These are phyloP conservation scores for Pleurostoma richardsiae DNA, from an alignment of 2,329 filamentous ascomycete species.

Conservation along the genomic window DNA sequence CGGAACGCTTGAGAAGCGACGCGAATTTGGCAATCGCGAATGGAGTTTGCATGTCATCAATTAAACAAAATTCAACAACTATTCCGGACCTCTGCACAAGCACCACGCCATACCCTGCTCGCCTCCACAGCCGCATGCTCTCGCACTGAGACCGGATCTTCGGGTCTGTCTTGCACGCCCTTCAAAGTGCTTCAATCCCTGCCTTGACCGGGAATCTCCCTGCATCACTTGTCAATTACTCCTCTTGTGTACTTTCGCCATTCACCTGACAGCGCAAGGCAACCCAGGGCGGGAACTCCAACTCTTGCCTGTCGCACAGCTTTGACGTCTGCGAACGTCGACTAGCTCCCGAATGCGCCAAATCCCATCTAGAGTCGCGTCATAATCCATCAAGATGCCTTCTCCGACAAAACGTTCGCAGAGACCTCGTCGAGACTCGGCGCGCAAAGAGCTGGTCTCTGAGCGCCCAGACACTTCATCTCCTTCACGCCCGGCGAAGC, in stretches of 20 bases:
- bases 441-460: slow-evolving; percentile 19
- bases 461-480: slow-evolving; percentile 43
- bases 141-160: no score
- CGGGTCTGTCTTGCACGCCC: no score
- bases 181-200: no score
- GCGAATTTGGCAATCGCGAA: neutral
- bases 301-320: no score
- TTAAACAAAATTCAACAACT: neutral
- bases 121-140: no score
- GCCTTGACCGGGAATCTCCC: no score
- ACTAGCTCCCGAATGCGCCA: no score
- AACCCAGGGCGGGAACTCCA: no score
- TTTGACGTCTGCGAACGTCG: no score
- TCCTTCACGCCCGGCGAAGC: slow-evolving; percentile 57
- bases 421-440: slow-evolving; percentile 22
- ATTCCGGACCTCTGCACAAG: neutral
- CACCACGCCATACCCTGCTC: neutral
- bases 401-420: slow-evolving; percentile 23
- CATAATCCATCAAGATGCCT: slow-evolving; percentile 15
- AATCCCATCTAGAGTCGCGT: neutral
- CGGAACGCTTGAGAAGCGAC: neutral
- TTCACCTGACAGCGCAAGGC: no score
- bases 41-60: neutral
- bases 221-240: no score
- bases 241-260: no score